Evolutionary conservation across 2,329 filamentous ascomycete genomes (phyloP).

Genomic region (Aspergillus pseudoglaucus): DNA sequence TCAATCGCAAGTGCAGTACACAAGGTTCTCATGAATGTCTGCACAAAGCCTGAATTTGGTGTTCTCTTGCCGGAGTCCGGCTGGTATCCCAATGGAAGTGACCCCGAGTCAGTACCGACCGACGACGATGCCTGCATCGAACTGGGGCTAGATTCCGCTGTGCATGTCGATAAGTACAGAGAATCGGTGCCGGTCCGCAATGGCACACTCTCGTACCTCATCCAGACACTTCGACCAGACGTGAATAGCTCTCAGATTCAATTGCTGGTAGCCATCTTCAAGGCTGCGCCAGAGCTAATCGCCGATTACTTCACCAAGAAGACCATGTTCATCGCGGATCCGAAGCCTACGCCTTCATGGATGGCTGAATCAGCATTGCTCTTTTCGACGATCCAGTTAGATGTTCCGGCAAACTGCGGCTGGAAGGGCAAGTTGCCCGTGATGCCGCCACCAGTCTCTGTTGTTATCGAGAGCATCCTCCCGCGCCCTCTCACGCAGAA

Average conservation of each 20-base stretch:
- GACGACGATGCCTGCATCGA: slow-evolving; percentile 48
- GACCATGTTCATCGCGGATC: slow-evolving; percentile 76
- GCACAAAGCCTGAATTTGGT: slow-evolving; percentile 66
- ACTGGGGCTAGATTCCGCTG: slow-evolving; percentile 61
- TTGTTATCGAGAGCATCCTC: slow-evolving; percentile 79
- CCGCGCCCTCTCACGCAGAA: slow-evolving; percentile 77
- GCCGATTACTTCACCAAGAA: slow-evolving; percentile 81
- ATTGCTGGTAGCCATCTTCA: slow-evolving; percentile 72
- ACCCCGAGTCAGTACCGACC: slow-evolving; percentile 50
- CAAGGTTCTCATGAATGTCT: slow-evolving; percentile 66
- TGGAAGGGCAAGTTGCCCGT: slow-evolving; percentile 55
- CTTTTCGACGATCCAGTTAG: slow-evolving; percentile 70
- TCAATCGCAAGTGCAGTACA: slow-evolving; percentile 65
- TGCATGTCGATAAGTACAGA: slow-evolving; percentile 62
- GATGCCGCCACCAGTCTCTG: slow-evolving; percentile 68
- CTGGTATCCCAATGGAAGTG: slow-evolving; percentile 70
- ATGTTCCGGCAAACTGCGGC: slow-evolving; percentile 67
- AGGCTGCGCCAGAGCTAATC: slow-evolving; percentile 74
- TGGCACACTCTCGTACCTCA: slow-evolving; percentile 68
- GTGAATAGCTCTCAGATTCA: slow-evolving; percentile 74
- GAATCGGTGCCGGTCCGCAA: slow-evolving; percentile 71
- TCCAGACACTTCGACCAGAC: slow-evolving; percentile 74
- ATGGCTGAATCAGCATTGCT: slow-evolving; percentile 87
- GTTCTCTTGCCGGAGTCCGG: slow-evolving; percentile 69
- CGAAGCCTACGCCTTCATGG: slow-evolving; percentile 89